phyloP scores from a whole-genome alignment of 139 green algal species.

The Chlamydomonas sphaeroides region DNA sequence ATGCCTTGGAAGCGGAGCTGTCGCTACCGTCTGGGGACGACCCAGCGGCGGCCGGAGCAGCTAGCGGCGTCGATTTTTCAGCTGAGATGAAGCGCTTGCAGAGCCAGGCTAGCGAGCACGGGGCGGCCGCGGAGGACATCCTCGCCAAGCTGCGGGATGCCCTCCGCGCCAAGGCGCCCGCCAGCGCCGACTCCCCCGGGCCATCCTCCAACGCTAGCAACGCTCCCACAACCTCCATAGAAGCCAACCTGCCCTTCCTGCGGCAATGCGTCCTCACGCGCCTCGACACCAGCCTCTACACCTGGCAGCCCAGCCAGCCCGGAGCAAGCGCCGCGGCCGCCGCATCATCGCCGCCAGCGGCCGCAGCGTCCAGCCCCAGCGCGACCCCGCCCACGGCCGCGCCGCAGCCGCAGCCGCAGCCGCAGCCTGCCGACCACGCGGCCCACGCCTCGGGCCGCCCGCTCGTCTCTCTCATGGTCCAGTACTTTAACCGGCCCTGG shows the following conservation, averaged over 20 bases:
- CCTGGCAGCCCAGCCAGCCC: background rate
- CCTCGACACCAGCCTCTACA: background rate
- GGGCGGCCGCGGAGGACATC: background rate
- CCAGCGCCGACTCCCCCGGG: background rate
- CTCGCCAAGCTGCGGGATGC: background rate
- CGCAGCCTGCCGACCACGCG: no score
- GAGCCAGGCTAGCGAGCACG: background rate
- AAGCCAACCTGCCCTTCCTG: slow-evolving; percentile 7
- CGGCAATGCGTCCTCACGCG: background rate
- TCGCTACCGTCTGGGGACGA: background rate
- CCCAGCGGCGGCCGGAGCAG: background rate
- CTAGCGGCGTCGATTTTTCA: background rate
- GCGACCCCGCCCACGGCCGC: no score
- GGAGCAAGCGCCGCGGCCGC: no score
- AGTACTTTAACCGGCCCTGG: slow-evolving; percentile 50
- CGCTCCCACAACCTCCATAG: background rate
- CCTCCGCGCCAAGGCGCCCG: no score
- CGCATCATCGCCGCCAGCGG: background rate
- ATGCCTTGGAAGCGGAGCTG: background rate
- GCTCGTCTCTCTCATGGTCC: slow-evolving; percentile 42
- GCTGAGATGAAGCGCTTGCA: background rate
- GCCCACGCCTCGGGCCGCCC: background rate
- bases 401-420: no score
- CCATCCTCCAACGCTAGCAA: no score
- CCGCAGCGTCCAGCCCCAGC: no score